Evolutionary conservation across 805 yeast genomes (phyloP).

Genomic region (Vanderwaltozyma yarrowii): DNA sequence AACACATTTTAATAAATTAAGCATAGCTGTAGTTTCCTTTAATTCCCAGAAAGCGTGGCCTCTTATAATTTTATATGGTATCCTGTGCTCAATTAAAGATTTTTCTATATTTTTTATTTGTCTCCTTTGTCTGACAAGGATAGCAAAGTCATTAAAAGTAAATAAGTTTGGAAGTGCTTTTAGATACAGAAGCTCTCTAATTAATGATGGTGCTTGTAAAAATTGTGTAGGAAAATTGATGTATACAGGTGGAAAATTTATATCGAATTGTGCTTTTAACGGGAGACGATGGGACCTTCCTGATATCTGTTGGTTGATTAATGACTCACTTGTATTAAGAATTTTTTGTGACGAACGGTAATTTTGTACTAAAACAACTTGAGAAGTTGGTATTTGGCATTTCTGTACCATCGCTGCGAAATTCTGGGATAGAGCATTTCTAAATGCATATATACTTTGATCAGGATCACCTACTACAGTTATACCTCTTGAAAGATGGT

Average conservation of each 20-base stretch:
- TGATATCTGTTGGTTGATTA: conserved; percentile 49
- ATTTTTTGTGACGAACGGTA: conserved; percentile 73
- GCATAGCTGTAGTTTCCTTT: conserved; percentile 50
- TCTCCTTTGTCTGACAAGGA: conserved; percentile 56
- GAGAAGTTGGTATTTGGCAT: conserved; percentile 27
- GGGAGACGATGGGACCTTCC: conserved; percentile 32
- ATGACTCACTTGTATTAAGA: conserved; percentile 48
- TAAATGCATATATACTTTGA: conserved; percentile 84
- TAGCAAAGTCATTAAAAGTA: conserved; percentile 52
- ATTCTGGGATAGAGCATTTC: conserved; percentile 67
- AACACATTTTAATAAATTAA: conserved; percentile 57
- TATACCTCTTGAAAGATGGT: conserved; percentile 39
- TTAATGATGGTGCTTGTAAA: conserved; percentile 51
- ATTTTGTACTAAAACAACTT: conserved; percentile 49
- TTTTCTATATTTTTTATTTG: conserved; percentile 57
- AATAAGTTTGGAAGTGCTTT: conserved; percentile 37
- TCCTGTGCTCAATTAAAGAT: conserved; percentile 40
- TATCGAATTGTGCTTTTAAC: conserved; percentile 37
- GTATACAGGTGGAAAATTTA: conserved; percentile 39
- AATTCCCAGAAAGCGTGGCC: conserved; percentile 78
- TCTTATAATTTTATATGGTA: conserved; percentile 59
- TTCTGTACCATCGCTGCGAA: conserved; percentile 44
- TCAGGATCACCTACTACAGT: conserved; percentile 96
- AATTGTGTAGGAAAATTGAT: conserved; percentile 32
- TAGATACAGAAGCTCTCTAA: conserved; percentile 43